Base-by-base conservation (phyloP, 2,329 filamentous ascomycete genomes). In the Calonectria hongkongensis region DNA sequence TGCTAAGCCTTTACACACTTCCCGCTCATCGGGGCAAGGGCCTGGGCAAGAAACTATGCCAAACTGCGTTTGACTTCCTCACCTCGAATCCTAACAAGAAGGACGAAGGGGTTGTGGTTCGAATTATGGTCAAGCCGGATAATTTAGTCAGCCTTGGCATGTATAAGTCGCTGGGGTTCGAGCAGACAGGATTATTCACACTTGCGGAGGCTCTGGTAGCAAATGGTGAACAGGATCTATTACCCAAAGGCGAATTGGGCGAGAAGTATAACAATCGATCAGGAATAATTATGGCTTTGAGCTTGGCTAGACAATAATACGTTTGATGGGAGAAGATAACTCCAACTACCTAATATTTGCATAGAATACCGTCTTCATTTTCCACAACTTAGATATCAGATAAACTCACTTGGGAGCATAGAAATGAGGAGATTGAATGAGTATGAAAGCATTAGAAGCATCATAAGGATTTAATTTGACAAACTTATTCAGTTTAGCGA, bases 1-100 rank as follows among this genome's bases (percentile, higher is more conserved):
- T 75, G 56, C 71, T 73, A 36, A 68, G 68, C 18, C 68, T 76
- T 1, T 76, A 72, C 43, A 68, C 68, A 15, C 41, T 75, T 15
- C 71, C 74, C 9, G 30, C 39, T 2, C 74, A 76, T 43, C 58
- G 71, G 7, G 73, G 74, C 3, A 64, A 70, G 51, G 71, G 71
- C 6, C 50, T 74, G 30, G 74, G 60, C 21, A 45, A 45, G 15
- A 21, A 58, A 36, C 63, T 76, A 18, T 76, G 74, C 36, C 45
- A 58, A 39, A 48, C n/a, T 12, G 63, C 73, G 4, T 72, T 75
- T 21, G 45, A 63, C 54, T 68, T 68, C 73, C 67, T 76, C 2
- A 36, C 15, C n/a, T 45, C 43, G 18, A n/a, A n/a, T 21, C 10
- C 6, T 9, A 8, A 21, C 7, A 2, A 9, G 21, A 45, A n/a